phyloP scores from a whole-genome alignment of 2,329 filamentous ascomycete species.

The Monosporascus sp. region DNA sequence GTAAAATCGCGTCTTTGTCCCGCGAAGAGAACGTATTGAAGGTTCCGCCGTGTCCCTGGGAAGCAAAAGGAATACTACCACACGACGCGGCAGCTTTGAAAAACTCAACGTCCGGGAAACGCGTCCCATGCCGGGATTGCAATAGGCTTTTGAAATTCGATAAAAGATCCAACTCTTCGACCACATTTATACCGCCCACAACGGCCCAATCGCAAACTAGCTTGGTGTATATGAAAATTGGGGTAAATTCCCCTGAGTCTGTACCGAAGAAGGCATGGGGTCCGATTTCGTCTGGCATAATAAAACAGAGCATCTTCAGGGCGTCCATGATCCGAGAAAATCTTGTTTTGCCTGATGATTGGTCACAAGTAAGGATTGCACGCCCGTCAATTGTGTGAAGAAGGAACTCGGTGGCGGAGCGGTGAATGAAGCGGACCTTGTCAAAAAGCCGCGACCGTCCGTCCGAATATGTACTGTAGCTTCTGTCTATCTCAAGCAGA shows the following conservation, averaged over 20 bases:
- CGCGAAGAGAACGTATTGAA: neutral
- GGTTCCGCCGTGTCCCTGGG: neutral
- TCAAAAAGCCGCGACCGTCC: neutral
- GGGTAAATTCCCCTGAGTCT: too few relatives aligned
- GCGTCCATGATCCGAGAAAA: neutral
- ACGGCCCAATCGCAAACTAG: neutral
- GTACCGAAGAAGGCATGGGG: accelerated
- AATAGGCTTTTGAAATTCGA: neutral
- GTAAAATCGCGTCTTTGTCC: neutral
- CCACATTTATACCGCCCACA: neutral
- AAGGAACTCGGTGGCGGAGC: neutral
- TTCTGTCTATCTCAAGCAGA: neutral
- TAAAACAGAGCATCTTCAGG: neutral
- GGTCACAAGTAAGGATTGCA: neutral
- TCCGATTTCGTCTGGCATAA: too few relatives aligned
- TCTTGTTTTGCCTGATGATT: neutral
- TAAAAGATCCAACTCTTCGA: neutral
- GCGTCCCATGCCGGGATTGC: neutral
- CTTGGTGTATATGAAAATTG: too few relatives aligned
- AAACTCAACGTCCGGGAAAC: neutral
- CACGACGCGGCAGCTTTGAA: neutral
- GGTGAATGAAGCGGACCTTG: neutral
- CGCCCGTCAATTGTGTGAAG: neutral
- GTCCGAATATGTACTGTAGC: too few relatives aligned
- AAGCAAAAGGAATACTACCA: neutral